phyloP scores from a whole-genome alignment of 345 rosid genomes.

The Eucalyptus guilfoylei region DNA sequence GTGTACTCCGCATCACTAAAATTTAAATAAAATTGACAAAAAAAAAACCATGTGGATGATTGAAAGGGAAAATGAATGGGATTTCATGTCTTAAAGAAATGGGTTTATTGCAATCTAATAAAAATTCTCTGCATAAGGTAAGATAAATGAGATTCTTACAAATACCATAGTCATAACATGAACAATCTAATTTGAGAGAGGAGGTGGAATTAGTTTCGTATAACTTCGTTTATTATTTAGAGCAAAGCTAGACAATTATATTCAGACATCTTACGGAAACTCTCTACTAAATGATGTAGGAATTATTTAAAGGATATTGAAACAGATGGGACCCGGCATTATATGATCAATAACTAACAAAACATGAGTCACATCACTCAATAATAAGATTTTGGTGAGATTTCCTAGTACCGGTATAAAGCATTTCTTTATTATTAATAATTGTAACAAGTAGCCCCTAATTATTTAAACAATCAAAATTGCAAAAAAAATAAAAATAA shows the following conservation, averaged over 20 bases:
- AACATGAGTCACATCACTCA: not conserved
- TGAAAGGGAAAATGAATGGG: not conserved
- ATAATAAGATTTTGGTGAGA: not conserved
- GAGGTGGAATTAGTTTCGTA: not conserved
- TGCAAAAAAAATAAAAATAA: not conserved
- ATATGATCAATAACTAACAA: not conserved
- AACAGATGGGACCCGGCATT: not conserved
- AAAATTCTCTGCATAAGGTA: not conserved
- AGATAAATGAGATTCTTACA: not conserved
- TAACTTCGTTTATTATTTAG: not conserved
- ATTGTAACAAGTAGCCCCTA: not conserved
- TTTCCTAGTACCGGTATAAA: not conserved
- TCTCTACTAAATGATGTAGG: not conserved
- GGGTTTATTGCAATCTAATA: not conserved
- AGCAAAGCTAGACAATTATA: not conserved
- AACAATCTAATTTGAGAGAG: not conserved
- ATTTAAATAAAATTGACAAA: not conserved
- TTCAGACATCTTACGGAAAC: not conserved
- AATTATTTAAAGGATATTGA: not conserved
- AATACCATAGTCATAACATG: not conserved
- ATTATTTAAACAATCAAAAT: not conserved
- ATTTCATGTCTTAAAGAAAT: not conserved
- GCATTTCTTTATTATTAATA: not conserved
- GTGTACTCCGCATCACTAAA: not conserved
- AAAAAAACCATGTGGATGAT: not conserved